Evolutionary conservation across 768 basidiomycete species (phyloP), one percentile per base, ranked within the genome.

Genomic region (Lactarius tabidus): DNA sequence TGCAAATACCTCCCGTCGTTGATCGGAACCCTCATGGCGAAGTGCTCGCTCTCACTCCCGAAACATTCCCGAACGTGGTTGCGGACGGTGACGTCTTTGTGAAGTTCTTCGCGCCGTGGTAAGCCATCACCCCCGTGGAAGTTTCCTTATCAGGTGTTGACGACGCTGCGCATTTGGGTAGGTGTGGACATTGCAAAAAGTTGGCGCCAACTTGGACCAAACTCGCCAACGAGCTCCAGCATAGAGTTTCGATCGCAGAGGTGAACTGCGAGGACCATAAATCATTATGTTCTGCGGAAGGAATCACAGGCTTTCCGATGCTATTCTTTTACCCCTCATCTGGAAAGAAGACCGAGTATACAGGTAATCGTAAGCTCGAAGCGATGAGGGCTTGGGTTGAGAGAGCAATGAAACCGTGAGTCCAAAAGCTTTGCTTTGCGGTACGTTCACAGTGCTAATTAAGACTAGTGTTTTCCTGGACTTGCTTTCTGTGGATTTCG

Each of bases 151-250:
- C 18, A 23, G 41, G n/a, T 7, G 41, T 55, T 64, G 26, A 64
- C 29, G 35, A 36, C 5, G 6, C 31, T 43, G 14, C 8, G 26
- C 33, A 38, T 57, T 55, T 23, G 54, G 51, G 9, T 43, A 84
- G 84, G 92, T 98, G 95, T 74, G 91, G 91, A 5, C 95, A 98
- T 76, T 99, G 96, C 83, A 95, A 97, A 78, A 92, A 92, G 72
- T 81, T 98, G 1, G 91, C 92, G 0, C 94, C 88, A 59, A 81
- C 79, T 0, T 98, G 94, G 92, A 78, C 77, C 1, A 80, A 89
- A 57, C 82, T 99, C 3, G 95, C 91, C 0, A 75, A 77, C 57
- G 77, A 78, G 26, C 86, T 95, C 82, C 82, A 88, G 69, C 78
- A 81, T 66, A 86, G 86, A 56, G 78, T 95, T 35, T 89, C 84